phyloP scores from a whole-genome alignment of 2,329 filamentous ascomycete genomes.

The Xylaria sp. region DNA sequence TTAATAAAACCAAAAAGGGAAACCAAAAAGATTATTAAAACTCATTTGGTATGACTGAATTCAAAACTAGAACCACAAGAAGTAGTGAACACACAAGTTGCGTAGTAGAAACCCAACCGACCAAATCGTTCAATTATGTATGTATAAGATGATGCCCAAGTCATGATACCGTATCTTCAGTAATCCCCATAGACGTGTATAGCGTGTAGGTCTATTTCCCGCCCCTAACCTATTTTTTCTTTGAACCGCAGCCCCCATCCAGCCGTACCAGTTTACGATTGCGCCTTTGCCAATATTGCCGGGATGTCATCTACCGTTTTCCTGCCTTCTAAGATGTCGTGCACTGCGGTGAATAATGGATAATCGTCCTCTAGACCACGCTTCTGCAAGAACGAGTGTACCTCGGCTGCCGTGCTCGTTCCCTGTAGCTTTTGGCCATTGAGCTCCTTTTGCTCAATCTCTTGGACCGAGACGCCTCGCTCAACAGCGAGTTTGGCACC shows the following conservation, averaged over 20 bases:
- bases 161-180: slow-evolving; percentile 23
- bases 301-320: slow-evolving; percentile 85
- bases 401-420: slow-evolving; percentile 89
- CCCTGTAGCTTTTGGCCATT: slow-evolving; percentile 99
- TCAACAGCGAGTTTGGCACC: slow-evolving; percentile 90
- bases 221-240: slow-evolving; percentile 5
- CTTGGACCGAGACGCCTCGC: slow-evolving; percentile 80
- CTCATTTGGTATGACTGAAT: neutral
- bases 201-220: slow-evolving; percentile 27
- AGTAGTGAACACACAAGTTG: too few relatives aligned
- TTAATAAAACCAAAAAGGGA: too few relatives aligned
- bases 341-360: slow-evolving; percentile 90
- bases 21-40: neutral
- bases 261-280: slow-evolving; percentile 30
- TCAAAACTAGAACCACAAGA: neutral
- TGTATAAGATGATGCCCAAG: slow-evolving; percentile 14
- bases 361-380: slow-evolving; percentile 83
- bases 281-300: slow-evolving; percentile 61
- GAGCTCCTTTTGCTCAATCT: slow-evolving; percentile 88
- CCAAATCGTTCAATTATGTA: slow-evolving; percentile 6
- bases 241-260: slow-evolving; percentile 15
- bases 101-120: neutral
- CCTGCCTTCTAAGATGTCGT: slow-evolving; percentile 80
- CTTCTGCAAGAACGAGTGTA: slow-evolving; percentile 86
- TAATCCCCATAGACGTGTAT: slow-evolving; percentile 11